phyloP scores from a whole-genome alignment of 805 yeast species.

The Kodamaea nitidulidarum region DNA sequence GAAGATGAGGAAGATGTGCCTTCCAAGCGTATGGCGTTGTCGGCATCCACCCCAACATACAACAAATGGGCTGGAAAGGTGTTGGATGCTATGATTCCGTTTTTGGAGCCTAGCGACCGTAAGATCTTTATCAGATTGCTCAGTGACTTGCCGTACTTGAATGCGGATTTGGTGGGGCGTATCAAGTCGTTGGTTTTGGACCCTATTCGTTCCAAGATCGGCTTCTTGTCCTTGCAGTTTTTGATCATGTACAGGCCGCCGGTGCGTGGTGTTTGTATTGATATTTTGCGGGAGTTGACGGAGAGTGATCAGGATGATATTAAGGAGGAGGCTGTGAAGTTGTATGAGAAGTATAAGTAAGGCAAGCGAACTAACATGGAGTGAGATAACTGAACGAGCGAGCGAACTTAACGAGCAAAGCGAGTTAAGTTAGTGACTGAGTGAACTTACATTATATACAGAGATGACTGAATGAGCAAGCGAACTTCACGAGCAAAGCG shows the following conservation, averaged over 20 bases:
- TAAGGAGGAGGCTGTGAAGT: conserved; percentile 42
- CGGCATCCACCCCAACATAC: conserved; percentile 46
- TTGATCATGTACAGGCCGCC: conserved; percentile 91
- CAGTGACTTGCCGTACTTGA: conserved; percentile 81
- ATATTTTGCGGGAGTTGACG: conserved; percentile 43
- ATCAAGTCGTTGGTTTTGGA: conserved; percentile 76
- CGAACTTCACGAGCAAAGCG: too few relatives aligned
- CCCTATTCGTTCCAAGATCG: conserved; percentile 76
- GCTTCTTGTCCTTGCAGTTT: conserved; percentile 77
- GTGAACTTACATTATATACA: too few relatives aligned
- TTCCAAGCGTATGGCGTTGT: not conserved
- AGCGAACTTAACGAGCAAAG: too few relatives aligned
- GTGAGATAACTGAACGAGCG: too few relatives aligned
- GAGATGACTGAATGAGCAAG: too few relatives aligned
- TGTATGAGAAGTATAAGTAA: conserved; percentile 43
- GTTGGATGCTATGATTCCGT: conserved; percentile 77
- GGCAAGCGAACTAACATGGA: not conserved
- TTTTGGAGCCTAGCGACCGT: conserved; percentile 75
- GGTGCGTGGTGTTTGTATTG: conserved; percentile 51
- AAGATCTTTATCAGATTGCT: conserved; percentile 76
- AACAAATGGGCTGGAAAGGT: conserved; percentile 65
- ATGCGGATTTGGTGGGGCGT: conserved; percentile 55
- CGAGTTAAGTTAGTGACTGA: not conserved
- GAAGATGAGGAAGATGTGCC: not conserved
- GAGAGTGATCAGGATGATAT: conserved; percentile 48